Evolutionary conservation across 2,329 filamentous ascomycete species (phyloP).

Genomic region (Mycocentrospora acerina): DNA sequence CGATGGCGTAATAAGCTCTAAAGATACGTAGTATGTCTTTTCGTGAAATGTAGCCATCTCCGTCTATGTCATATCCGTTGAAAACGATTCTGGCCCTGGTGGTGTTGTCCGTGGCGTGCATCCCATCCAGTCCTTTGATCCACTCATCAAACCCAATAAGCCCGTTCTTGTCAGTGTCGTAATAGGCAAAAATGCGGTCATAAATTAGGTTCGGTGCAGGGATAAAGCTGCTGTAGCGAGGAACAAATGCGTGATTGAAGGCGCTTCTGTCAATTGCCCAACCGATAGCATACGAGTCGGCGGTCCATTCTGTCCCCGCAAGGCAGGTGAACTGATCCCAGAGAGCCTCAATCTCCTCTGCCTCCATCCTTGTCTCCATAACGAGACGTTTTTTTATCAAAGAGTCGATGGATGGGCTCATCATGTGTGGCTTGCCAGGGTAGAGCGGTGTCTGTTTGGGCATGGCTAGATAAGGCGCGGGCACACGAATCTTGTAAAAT

Average conservation of each 20-base stretch:
- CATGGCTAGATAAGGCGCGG: constrained; percentile 77
- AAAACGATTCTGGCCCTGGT: constrained; percentile 64
- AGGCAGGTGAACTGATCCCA: constrained; percentile 98
- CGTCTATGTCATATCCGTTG: constrained; percentile 86
- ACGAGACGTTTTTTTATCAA: constrained; percentile 64
- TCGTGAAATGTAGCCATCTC: constrained; percentile 80
- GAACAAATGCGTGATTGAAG: constrained; percentile 87
- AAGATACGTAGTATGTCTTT: constrained; percentile 91
- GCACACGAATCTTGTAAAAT: constrained; percentile 94
- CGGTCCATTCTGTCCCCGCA: constrained; percentile 79
- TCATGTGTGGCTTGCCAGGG: constrained; percentile 68
- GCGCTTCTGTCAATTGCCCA: constrained; percentile 89
- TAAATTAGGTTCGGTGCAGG: constrained; percentile 86
- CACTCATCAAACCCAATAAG: constrained; percentile 94
- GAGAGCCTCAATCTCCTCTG: constrained; percentile 84
- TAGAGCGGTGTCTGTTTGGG: constrained; percentile 61
- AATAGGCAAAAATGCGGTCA: constrained; percentile 95
- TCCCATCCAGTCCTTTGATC: constrained; percentile 72
- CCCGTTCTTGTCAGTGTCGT: constrained; percentile 86
- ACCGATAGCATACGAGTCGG: constrained; percentile 74
- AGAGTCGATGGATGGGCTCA: constrained; percentile 67
- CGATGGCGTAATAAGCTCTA: constrained; percentile 86
- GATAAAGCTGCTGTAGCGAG: constrained; percentile 76
- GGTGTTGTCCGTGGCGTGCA: constrained; percentile 53
- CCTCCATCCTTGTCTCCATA: constrained; percentile 60